Evolutionary conservation across 2,329 filamentous ascomycete genomes (phyloP), one percentile per base, ranked within the genome.

Genomic region (Colletotrichum sp.): DNA sequence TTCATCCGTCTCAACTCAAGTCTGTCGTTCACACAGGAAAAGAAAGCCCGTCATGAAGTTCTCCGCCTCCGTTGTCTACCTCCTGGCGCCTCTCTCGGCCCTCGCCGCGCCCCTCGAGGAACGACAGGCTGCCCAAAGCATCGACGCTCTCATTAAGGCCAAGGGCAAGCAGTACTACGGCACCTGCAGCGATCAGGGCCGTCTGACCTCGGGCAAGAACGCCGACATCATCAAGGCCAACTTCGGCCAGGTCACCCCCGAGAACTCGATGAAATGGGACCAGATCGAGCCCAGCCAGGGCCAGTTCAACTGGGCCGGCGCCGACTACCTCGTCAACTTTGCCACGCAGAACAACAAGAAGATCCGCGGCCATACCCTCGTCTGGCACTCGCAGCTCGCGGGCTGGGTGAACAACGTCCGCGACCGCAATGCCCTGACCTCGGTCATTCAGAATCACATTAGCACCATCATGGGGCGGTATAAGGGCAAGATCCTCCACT

Each of bases 181-280:
- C 76, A 88, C 87, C 16, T 86, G 84, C 69, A 85, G 88, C 3
- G 91, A 93, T 78, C 84, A 89, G 78, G 84, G 83, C 74, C 86
- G 84, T 13, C 86, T 93, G 6, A 84, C 80, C 38, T 80, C 83
- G 12, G 86, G 84, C 69, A 84, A 87, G 76, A 90, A 87, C 72
- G 86, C 86, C n/a, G 85, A 86, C 72, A 86, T 92, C 78, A 90
- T 93, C 81, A 86, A 87, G 75, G 83, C 85, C 67, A 84, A 92
- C 81, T 93, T 93, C 75, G 91, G 91, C 24, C 88, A 91, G 80
- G 84, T 94, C 27, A 93, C 92, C 0, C 88, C 89, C 2, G 92
- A 94, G 85, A 93, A 94, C 86, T 90, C 86, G 79, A 92, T 93
- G 89, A 93, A 94, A 83, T 94, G 91, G 91, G 90, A 93, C 77